These are phyloP conservation scores for Calophaca sinica DNA, from an alignment of 306 rosid species.

Conservation along the genomic window DNA sequence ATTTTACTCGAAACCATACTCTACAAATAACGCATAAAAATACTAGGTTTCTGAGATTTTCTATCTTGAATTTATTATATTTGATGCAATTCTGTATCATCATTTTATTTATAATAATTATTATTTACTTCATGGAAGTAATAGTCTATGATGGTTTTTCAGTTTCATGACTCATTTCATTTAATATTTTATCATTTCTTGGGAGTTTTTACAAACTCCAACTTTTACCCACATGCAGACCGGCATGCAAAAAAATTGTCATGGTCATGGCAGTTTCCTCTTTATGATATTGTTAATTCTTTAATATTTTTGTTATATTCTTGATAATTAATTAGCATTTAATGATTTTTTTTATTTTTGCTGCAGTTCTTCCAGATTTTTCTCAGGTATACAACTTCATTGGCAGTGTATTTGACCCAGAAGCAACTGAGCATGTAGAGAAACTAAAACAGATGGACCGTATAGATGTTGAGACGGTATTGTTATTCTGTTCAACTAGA, in stretches of 20 bases:
- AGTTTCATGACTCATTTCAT: conserved; percentile 2
- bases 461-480: conserved; percentile 93
- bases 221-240: not conserved
- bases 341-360: not conserved
- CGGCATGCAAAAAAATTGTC: not conserved
- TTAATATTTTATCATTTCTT: not conserved
- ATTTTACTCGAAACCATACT: not conserved
- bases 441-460: conserved; percentile 87
- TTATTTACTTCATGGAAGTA: not conserved
- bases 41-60: conserved; percentile 2
- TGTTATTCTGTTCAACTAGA: conserved; percentile 30
- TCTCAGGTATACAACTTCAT: conserved; percentile 83
- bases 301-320: not conserved
- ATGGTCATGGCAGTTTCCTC: not conserved
- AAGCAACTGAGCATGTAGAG: conserved; percentile 73
- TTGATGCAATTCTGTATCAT: not conserved
- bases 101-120: not conserved
- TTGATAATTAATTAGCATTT: not conserved
- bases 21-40: not conserved
- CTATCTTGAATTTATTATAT: conserved; percentile 1
- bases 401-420: conserved; percentile 95
- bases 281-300: not conserved
- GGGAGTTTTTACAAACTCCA: not conserved
- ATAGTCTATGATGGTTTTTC: not conserved
- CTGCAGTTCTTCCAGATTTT: conserved; percentile 97